These are phyloP conservation scores for Plasmodium chabaudi DNA, from an alignment of 169 alveolate genomes.

Conservation along the genomic window DNA sequence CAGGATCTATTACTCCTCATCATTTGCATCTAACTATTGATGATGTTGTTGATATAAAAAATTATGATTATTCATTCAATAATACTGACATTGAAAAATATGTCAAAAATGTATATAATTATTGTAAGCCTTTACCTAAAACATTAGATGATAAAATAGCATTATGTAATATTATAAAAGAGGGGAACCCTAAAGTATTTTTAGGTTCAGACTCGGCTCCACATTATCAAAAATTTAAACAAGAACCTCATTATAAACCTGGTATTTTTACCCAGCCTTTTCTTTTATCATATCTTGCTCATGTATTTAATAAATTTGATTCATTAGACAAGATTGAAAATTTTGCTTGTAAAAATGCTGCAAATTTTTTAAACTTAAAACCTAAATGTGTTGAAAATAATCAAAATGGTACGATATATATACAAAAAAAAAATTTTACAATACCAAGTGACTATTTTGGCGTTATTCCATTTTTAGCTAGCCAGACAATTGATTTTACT, in stretches of 20 bases:
- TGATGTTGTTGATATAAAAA: slow-evolving; percentile 49
- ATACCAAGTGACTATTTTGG: slow-evolving; percentile 67
- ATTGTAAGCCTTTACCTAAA: slow-evolving; percentile 87
- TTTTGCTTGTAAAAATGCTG: slow-evolving; percentile 82
- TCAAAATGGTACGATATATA: slow-evolving; percentile 15
- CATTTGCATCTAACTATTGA: slow-evolving; percentile 68
- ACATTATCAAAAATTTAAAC: slow-evolving; percentile 77
- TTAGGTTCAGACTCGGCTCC: slow-evolving; percentile 90
- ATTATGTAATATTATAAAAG: slow-evolving; percentile 70
- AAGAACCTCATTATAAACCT: slow-evolving; percentile 79
- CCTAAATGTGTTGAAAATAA: slow-evolving; percentile 43
- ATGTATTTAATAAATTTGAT: slow-evolving; percentile 74
- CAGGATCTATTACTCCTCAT: slow-evolving; percentile 75
- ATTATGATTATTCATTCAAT: slow-evolving; percentile 78
- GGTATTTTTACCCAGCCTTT: slow-evolving; percentile 87
- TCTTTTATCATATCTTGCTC: slow-evolving; percentile 78
- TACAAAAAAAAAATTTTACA: slow-evolving; percentile 31
- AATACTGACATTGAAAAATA: slow-evolving; percentile 54
- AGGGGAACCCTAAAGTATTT: slow-evolving; percentile 76
- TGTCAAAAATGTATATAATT: slow-evolving; percentile 80
- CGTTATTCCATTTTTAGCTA: slow-evolving; percentile 85
- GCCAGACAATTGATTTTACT: slow-evolving; percentile 67
- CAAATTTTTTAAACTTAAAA: slow-evolving; percentile 78
- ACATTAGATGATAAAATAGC: slow-evolving; percentile 80
- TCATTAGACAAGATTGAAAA: slow-evolving; percentile 80